Conservation (phyloP, 2,329 filamentous ascomycete genomes). For the Fusarium pseudonygamai region DNA sequence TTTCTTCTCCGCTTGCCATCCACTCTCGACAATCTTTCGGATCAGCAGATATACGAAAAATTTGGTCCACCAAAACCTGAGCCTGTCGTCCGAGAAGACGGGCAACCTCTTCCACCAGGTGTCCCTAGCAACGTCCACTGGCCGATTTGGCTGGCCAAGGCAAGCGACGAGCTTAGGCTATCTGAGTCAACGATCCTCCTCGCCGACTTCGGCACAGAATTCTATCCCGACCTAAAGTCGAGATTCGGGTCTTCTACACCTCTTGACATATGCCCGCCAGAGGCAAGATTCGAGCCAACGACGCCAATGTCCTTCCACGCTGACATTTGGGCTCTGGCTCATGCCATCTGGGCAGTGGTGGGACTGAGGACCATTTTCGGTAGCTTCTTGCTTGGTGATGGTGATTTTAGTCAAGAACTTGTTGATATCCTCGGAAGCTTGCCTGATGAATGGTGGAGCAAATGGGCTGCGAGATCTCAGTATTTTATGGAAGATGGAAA, state of each 20-base stretch:
- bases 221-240: slow-evolving; percentile 36
- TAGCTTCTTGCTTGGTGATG: neutral
- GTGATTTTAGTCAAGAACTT: slow-evolving; percentile 26
- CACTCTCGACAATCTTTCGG: slow-evolving; percentile 33
- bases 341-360: slow-evolving; percentile 49
- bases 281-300: slow-evolving; percentile 47
- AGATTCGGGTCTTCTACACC: slow-evolving; percentile 44
- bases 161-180: slow-evolving; percentile 43
- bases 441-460: slow-evolving; percentile 29
- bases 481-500: slow-evolving; percentile 12
- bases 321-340: slow-evolving; percentile 54
- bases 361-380: slow-evolving; percentile 29
- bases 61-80: slow-evolving; percentile 36
- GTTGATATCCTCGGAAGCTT: slow-evolving; percentile 27
- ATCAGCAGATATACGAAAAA: slow-evolving; percentile 36
- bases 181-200: slow-evolving; percentile 32
- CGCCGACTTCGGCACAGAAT: slow-evolving; percentile 50
- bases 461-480: slow-evolving; percentile 17
- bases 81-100: slow-evolving; percentile 27
- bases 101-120: slow-evolving; percentile 23
- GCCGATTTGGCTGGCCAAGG: slow-evolving; percentile 47
- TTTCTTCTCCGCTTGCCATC: slow-evolving; percentile 43
- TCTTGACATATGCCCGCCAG: slow-evolving; percentile 45
- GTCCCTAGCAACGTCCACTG: slow-evolving; percentile 44
- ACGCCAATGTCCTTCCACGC: slow-evolving; percentile 47